Evolutionary conservation across 2,329 filamentous ascomycete genomes (phyloP).

Genomic region (Cercospora janseana): DNA sequence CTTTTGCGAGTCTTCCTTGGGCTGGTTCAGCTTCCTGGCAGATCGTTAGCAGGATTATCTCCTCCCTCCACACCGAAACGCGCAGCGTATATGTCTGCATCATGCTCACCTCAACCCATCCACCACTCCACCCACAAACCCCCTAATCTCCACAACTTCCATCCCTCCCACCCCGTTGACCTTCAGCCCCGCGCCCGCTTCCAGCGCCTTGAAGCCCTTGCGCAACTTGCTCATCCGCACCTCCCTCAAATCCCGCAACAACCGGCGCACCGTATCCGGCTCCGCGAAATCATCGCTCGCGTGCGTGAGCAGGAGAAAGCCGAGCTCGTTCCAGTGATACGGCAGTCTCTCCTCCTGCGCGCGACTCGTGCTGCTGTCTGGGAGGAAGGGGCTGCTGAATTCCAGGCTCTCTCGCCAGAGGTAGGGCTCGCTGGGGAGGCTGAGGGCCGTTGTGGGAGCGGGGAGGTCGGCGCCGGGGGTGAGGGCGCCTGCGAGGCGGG

Average conservation of each 20-base stretch:
- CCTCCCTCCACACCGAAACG: too few species aligned
- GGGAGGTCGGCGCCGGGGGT: conserved; percentile 72
- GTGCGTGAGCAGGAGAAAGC: conserved; percentile 80
- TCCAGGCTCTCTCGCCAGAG: conserved; percentile 32
- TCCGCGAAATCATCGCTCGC: conserved; percentile 78
- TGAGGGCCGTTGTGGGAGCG: conserved; percentile 43
- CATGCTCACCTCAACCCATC: conserved; percentile 66
- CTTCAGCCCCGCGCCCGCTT: conserved; percentile 69
- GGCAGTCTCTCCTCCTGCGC: conserved; percentile 71
- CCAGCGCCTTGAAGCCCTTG: conserved; percentile 68
- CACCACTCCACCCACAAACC: conserved; percentile 80
- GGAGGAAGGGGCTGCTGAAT: conserved; percentile 68
- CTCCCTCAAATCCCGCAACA: conserved; percentile 80
- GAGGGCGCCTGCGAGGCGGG: conserved; percentile 65
- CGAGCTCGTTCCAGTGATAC: conserved; percentile 93
- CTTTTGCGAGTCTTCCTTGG: conserved; percentile 71
- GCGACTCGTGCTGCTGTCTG: conserved; percentile 65
- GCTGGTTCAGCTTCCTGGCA: conserved; percentile 71
- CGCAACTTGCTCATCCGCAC: conserved; percentile 87
- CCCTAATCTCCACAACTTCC: conserved; percentile 84
- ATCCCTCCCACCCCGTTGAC: conserved; percentile 83
- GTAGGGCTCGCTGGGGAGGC: conserved; percentile 30
- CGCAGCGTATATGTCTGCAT: too few species aligned
- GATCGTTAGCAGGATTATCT: neutral
- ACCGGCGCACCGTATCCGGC: conserved; percentile 68